These are phyloP conservation scores for Fonsecaea pedrosoi DNA, from an alignment of 2,329 filamentous ascomycete species.

Conservation along the genomic window DNA sequence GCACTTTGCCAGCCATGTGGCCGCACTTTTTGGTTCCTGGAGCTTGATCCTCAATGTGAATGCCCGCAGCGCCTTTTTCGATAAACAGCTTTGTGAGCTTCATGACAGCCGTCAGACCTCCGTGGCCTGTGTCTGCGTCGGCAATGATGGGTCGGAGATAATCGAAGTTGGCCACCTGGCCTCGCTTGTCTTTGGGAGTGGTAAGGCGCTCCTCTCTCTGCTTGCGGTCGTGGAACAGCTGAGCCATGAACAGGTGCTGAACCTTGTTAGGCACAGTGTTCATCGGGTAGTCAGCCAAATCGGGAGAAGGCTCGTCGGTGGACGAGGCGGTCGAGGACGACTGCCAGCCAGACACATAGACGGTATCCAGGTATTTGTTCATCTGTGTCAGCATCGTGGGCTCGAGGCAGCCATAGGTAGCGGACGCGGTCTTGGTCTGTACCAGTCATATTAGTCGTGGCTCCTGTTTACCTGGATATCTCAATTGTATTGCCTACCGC, in stretches of 20 bases:
- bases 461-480: not conserved
- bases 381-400: constrained; percentile 99
- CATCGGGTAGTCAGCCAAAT: constrained; percentile 97
- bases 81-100: constrained; percentile 98
- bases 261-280: constrained; percentile 99
- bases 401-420: constrained; percentile 96
- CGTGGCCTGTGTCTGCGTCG: constrained; percentile 96
- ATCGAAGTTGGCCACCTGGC: constrained; percentile 79
- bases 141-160: constrained; percentile 96
- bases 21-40: constrained; percentile 99
- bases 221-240: constrained; percentile 99
- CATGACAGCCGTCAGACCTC: constrained; percentile 98
- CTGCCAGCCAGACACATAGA: constrained; percentile 99
- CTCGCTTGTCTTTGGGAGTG: constrained; percentile 73
- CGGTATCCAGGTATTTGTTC: constrained; percentile 97
- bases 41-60: constrained; percentile 98
- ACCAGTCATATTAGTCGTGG: not conserved
- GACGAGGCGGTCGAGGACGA: constrained; percentile 94
- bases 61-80: constrained; percentile 94
- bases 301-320: constrained; percentile 93
- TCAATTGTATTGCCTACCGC: constrained; percentile 61
- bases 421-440: constrained; percentile 83
- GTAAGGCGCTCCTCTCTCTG: constrained; percentile 93
- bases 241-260: constrained; percentile 94
- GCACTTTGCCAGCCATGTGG: constrained; percentile 98